Percentiles rank a stretch among this genome's conserved stretches.
phyloP scores from a whole-genome alignment of 2,329 filamentous ascomycete species.

The Fusarium musae region DNA sequence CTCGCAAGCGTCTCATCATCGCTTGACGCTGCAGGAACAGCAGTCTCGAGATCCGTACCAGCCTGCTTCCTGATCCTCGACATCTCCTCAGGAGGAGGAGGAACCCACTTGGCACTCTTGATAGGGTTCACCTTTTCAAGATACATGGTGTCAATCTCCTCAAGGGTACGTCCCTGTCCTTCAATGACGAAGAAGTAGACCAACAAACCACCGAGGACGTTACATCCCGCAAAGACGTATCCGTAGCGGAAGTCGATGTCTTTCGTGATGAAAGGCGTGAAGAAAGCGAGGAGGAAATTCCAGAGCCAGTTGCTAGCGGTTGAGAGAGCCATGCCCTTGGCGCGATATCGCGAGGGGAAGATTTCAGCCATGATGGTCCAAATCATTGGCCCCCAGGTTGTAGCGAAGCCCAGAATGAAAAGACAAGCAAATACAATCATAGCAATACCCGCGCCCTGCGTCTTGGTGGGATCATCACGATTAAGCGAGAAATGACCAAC shows the following conservation, averaged over 20 bases:
- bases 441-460: conserved; percentile 61
- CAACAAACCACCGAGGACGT: conserved; percentile 70
- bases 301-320: conserved; percentile 74
- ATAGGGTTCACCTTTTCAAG: conserved; percentile 71
- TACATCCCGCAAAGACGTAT: conserved; percentile 80
- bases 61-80: conserved; percentile 54
- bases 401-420: conserved; percentile 74
- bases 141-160: conserved; percentile 86
- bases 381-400: conserved; percentile 73
- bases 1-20: conserved; percentile 35
- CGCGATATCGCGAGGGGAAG: conserved; percentile 71
- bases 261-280: conserved; percentile 80
- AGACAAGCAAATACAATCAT: conserved; percentile 73
- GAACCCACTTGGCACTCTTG: conserved; percentile 67
- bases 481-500: conserved; percentile 63
- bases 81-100: conserved; percentile 58
- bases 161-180: conserved; percentile 76
- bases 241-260: conserved; percentile 79
- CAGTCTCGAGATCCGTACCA: conserved; percentile 52
- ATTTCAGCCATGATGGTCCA: conserved; percentile 74
- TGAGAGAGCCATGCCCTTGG: conserved; percentile 68
- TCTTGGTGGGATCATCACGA: conserved; percentile 47
- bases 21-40: background rate
- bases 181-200: conserved; percentile 85
- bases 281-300: conserved; percentile 82